phyloP scores from a whole-genome alignment of 768 basidiomycete species.

The Stropharia rugosoannulata region DNA sequence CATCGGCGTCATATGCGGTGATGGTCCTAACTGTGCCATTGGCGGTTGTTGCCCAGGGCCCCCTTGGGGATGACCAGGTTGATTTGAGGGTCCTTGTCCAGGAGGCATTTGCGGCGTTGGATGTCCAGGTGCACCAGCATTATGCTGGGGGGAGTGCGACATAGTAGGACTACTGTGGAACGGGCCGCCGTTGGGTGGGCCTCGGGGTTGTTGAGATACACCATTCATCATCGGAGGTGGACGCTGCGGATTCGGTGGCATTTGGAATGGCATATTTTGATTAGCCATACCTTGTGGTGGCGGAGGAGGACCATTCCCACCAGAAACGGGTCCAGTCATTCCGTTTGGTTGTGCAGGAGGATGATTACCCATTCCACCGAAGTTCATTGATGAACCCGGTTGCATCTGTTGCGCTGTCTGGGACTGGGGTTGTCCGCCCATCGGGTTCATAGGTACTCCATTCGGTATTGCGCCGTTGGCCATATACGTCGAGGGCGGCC shows the following conservation, averaged over 20 bases:
- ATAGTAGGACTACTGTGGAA: slow-evolving; percentile 65
- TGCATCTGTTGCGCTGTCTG: slow-evolving; percentile 16
- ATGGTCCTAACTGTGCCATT: slow-evolving; percentile 32
- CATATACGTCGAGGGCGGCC: slow-evolving; percentile 16
- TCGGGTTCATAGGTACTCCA: slow-evolving; percentile 19
- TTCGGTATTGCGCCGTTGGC: slow-evolving; percentile 26
- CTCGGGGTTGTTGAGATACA: slow-evolving; percentile 5
- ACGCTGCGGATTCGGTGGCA: slow-evolving; percentile 10
- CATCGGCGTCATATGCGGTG: slow-evolving; percentile 50
- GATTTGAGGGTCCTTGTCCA: slow-evolving; percentile 33
- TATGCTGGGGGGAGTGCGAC: slow-evolving; percentile 57
- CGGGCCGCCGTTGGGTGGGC: slow-evolving; percentile 30
- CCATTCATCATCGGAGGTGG: slow-evolving; percentile 17
- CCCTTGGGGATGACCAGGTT: slow-evolving; percentile 34
- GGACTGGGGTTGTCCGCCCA: slow-evolving; percentile 22
- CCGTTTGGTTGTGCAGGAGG: slow-evolving; percentile 38
- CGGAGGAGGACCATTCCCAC: slow-evolving; percentile 19
- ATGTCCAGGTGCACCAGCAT: slow-evolving; percentile 18
- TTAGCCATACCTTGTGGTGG: slow-evolving; percentile 12
- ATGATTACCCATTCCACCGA: slow-evolving; percentile 29
- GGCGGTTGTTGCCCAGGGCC: slow-evolving; percentile 40
- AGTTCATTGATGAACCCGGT: slow-evolving; percentile 19
- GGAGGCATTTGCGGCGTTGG: slow-evolving; percentile 9
- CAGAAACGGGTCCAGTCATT: slow-evolving; percentile 34
- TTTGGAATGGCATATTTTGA: slow-evolving; percentile 18